Base-by-base conservation (phyloP, 2,329 filamentous ascomycete species). In the Dothideomycetes sp. region DNA sequence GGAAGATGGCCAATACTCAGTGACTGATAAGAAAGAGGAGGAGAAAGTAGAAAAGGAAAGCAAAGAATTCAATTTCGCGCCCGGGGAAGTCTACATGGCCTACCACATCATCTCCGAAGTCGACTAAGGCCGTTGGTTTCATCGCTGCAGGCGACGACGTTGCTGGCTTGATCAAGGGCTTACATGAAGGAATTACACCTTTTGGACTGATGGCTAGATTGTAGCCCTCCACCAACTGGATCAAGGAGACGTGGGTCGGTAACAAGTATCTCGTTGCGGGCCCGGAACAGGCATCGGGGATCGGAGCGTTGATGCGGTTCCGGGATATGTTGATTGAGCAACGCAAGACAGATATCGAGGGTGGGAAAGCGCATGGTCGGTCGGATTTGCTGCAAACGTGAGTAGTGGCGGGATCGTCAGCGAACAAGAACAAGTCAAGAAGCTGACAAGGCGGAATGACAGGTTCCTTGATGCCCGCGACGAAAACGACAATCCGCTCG, bases 61-160 rank as follows among this genome's bases (percentile, higher is more conserved):
- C 1, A 52, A 66, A 31, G 48, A 54, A 1, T 69, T 77, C 38
- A 71, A 78, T 47, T 75, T 77, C 48, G 57, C 69, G 0, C 66
- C 65, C 38, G 76, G 72, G 73, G 66, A 68, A 35, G 65, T 70
- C 5, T 73, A 64, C 47, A 63, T 75, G 61, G 72, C 70, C 3
- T 77, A 75, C 56, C 73, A 77, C 47, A 66, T 75, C 27, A 72
- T 77, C 40, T 68, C 64, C 17, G 69, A 73, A 43, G 59, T 77
- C 31, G 71, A 68, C 2, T 77, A 76, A 46, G 71, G 72, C 72
- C 1, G 66, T 77, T 38, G 72, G 73, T 9, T 77, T 77, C 49
- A 60, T 76, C 8, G 61, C 69, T 39, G 59, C 65, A 40, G 72
- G 63, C 14, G 56, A 59, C 17, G 73, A 77, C 47, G 63, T 75